Evolutionary conservation across 2,329 filamentous ascomycete genomes (phyloP), one percentile per base, ranked within the genome.

Genomic region (Colletotrichum plurivorum): DNA sequence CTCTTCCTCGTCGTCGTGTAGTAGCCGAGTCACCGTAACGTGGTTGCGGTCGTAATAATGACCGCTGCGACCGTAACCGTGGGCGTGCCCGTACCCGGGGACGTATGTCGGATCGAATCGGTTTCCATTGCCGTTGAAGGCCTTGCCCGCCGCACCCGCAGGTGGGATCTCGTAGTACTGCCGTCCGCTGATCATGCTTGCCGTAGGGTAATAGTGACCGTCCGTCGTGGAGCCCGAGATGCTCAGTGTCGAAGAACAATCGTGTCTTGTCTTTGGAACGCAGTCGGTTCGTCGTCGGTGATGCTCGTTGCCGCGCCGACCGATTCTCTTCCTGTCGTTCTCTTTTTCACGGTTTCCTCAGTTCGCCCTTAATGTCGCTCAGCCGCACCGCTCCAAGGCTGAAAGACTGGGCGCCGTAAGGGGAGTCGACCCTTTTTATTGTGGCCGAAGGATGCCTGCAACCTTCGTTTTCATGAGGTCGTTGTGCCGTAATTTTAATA

Each of bases 401-500:
- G 12, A 15, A 15, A 48, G 36, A 18, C 13, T 43, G 25, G 31
- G 25, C 36, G 9, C 36, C 13, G 27, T 41, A n/a, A 10, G 60
- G 41, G 22, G 48, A 18, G 54, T 31, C 55, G 12, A 12, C 55
- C 36, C 49, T 39, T 59, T 63, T 56, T 59, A 59, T 69, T 65
- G 45, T 58, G n/a, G 15, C 62, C 54, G 53, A 52, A 45, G 25
- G 41, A 41, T 41, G 58, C 20, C 43, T 54, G 66, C 41, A 66
- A 27, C 43, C 12, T 55, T 36, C n/a, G 22, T 43, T 13, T 52
- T 66, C 43, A 69, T 69, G 66, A 69, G 66, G 54, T 69, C 61
- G 66, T 60, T 69, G 54, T 69, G 66, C 62, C 66, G 66, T 69
- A 69, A 65, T 69, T 51, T 66, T 69, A 60, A 69, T 69, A 55